These are phyloP conservation scores for Bryum argenteum DNA, from an alignment of 225 moss, liverwort and hornwort genomes.

Conservation along the genomic window DNA sequence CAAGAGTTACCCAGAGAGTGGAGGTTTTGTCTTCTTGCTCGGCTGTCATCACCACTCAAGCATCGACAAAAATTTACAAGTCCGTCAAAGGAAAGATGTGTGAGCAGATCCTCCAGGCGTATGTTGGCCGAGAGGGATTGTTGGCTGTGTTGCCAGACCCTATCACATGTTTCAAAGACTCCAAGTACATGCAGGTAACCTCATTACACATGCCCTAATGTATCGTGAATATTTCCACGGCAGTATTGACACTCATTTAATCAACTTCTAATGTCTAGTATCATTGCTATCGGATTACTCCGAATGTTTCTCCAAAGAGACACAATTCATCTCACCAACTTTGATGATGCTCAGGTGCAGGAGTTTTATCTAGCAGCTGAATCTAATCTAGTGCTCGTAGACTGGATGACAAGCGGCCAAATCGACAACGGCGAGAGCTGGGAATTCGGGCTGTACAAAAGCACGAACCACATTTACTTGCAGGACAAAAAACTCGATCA, in stretches of 20 bases:
- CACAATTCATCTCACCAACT: too few relatives aligned
- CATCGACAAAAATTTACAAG: slow-evolving; percentile 89
- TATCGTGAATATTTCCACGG: too few relatives aligned
- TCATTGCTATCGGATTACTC: too few relatives aligned
- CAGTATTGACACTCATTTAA: too few relatives aligned
- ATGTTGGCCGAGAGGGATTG: slow-evolving; percentile 63
- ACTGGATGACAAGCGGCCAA: slow-evolving; percentile 94
- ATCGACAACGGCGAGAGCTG: slow-evolving; percentile 78
- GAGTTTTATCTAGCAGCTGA: slow-evolving; percentile 69
- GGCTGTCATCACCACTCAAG: slow-evolving; percentile 77
- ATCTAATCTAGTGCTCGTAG: slow-evolving; percentile 77
- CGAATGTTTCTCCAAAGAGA: too few relatives aligned
- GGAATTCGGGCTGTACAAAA: slow-evolving; percentile 78
- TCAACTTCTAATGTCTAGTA: too few relatives aligned
- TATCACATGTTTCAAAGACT: slow-evolving; percentile 74
- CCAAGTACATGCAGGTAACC: slow-evolving; percentile 72
- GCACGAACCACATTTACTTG: slow-evolving; percentile 86
- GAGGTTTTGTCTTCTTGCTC: slow-evolving; percentile 52
- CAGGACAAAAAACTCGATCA: slow-evolving; percentile 30
- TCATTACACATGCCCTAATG: slow-evolving; percentile 13
- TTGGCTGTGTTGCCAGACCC: slow-evolving; percentile 81
- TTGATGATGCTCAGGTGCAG: slow-evolving; percentile 71
- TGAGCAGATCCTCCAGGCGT: slow-evolving; percentile 75
- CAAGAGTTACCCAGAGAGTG: slow-evolving; percentile 65
- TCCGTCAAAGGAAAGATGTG: slow-evolving; percentile 71